Conservation (phyloP, 2,329 filamentous ascomycete genomes). For the Claviceps sp. region DNA sequence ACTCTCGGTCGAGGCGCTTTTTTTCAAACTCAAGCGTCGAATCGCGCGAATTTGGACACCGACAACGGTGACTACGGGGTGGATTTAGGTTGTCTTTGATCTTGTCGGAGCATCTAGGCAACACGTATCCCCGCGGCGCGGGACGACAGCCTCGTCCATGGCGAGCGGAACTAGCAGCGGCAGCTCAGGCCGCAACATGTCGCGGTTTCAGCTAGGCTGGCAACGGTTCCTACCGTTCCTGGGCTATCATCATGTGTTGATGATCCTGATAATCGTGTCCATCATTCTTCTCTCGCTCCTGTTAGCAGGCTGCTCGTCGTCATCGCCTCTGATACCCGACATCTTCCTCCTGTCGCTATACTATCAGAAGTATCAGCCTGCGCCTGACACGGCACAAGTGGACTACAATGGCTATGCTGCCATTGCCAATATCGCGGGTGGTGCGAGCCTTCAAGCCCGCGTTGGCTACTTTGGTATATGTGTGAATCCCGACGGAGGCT, state of each 20-base stretch:
- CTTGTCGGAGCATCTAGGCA: background rate
- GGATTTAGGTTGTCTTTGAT: background rate
- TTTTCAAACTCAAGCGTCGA: background rate
- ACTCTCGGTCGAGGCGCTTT: background rate
- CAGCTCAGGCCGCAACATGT: conserved; percentile 15
- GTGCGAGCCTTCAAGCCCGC: conserved; percentile 72
- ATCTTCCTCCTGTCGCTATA: conserved; percentile 98
- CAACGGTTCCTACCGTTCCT: conserved; percentile 56
- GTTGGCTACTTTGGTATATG: conserved; percentile 98
- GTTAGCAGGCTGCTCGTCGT: conserved; percentile 91
- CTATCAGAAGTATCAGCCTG: conserved; percentile 75
- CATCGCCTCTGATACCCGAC: conserved; percentile 82
- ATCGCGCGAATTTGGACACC: background rate
- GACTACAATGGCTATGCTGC: conserved; percentile 76
- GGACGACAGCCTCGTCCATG: background rate
- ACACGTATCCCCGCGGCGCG: background rate
- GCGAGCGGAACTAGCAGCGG: conserved; percentile 12
- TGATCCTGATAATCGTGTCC: conserved; percentile 87
- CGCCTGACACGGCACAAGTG: conserved; percentile 75
- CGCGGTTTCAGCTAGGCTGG: conserved; percentile 34
- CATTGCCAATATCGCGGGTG: conserved; percentile 79
- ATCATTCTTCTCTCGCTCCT: conserved; percentile 90
- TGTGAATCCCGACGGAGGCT: conserved; percentile 78
- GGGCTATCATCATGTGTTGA: conserved; percentile 76
- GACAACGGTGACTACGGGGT: background rate